These are phyloP conservation scores for Larix kaempferi DNA, from an alignment of 75 land plant species.

Conservation along the genomic window DNA sequence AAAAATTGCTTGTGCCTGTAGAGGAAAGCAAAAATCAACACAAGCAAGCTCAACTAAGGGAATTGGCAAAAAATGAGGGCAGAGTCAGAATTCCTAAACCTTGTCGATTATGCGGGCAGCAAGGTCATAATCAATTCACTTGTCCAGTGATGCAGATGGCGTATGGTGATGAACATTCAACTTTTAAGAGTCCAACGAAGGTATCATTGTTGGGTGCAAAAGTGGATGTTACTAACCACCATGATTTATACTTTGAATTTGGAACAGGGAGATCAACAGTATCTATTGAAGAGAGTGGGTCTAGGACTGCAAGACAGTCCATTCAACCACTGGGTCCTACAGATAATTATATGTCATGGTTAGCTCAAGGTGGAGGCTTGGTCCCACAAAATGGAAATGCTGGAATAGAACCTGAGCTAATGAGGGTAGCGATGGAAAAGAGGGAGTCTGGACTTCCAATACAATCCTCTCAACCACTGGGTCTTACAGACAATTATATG, in stretches of 20 bases:
- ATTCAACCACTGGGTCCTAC: too few relatives aligned
- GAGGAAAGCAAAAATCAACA: slow-evolving; percentile 22
- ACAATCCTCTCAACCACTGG: too few relatives aligned
- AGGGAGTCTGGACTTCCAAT: too few relatives aligned
- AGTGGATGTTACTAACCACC: neutral
- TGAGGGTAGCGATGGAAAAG: neutral
- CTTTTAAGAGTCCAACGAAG: neutral
- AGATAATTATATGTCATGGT: too few relatives aligned
- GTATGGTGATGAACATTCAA: too few relatives aligned
- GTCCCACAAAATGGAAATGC: too few relatives aligned
- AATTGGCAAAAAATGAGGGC: slow-evolving; percentile 26
- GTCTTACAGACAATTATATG: neutral
- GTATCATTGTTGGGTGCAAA: neutral
- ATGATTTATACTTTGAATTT: neutral
- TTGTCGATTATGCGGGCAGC: slow-evolving; percentile 10
- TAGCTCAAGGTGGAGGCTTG: neutral
- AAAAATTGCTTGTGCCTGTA: slow-evolving; percentile 40
- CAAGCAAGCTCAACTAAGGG: slow-evolving; percentile 22
- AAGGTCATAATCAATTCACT: slow-evolving; percentile 17
- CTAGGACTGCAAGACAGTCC: too few relatives aligned
- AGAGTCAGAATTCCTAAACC: slow-evolving; percentile 10
- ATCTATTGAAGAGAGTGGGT: too few relatives aligned
- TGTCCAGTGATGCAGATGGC: slow-evolving; percentile 5
- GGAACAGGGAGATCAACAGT: neutral
- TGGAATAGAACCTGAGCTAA: neutral